phyloP scores from a whole-genome alignment of 768 basidiomycete genomes.

The Rhodotorula toruloides region DNA sequence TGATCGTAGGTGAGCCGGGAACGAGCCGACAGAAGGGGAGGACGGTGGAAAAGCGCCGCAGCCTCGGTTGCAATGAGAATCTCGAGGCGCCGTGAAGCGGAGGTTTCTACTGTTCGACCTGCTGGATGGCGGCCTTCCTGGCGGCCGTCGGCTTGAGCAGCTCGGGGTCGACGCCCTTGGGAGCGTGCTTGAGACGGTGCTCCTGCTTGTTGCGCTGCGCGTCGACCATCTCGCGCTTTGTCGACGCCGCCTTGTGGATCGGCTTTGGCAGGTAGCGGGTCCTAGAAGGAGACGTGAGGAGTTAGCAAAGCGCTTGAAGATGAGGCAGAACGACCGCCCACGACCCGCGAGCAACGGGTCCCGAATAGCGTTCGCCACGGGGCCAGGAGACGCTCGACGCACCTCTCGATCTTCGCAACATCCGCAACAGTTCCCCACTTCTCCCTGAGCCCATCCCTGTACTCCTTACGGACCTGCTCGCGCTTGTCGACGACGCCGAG shows the following conservation, averaged over 20 bases:
- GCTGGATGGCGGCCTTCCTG: conserved; percentile 77
- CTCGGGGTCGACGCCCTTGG: conserved; percentile 61
- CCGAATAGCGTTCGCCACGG: no score
- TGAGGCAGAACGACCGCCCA: background rate
- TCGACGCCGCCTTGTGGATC: conserved; percentile 77
- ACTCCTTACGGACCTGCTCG: conserved; percentile 87
- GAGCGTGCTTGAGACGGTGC: conserved; percentile 78
- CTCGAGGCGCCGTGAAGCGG: no score
- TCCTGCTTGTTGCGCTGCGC: conserved; percentile 87
- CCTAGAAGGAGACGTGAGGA: conserved; percentile 48
- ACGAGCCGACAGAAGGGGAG: no score
- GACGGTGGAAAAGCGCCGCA: no score
- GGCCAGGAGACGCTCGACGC: conserved; percentile 39
- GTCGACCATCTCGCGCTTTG: conserved; percentile 90
- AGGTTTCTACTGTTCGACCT: conserved; percentile 58
- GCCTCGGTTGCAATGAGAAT: no score
- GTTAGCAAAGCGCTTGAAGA: background rate
- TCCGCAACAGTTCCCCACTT: conserved; percentile 81
- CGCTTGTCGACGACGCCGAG: conserved; percentile 83
- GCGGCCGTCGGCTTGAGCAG: conserved; percentile 83
- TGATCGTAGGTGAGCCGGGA: no score
- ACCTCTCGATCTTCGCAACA: conserved; percentile 76
- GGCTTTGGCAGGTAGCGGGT: conserved; percentile 80
- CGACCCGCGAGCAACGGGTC: no score
- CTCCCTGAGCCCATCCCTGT: conserved; percentile 77